phyloP scores from a whole-genome alignment of 306 rosid species.

The Fragaria iinumae region DNA sequence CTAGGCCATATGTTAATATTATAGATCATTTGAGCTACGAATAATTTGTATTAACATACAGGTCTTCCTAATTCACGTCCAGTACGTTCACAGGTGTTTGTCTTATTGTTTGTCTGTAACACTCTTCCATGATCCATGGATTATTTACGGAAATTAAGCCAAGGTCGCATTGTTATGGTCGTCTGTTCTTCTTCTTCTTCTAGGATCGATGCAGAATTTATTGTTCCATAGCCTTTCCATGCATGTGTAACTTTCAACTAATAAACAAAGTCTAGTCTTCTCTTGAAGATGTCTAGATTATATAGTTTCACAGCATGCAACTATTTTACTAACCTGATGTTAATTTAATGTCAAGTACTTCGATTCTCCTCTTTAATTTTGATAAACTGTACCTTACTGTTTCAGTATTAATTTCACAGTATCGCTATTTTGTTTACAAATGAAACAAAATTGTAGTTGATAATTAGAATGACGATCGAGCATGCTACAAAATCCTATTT shows the following conservation, averaged over 20 bases:
- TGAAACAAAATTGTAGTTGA: too few species aligned
- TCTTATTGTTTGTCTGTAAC: neutral
- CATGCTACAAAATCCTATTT: too few species aligned
- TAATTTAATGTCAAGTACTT: too few species aligned
- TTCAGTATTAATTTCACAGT: too few species aligned
- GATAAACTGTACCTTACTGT: too few species aligned
- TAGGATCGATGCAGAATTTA: neutral
- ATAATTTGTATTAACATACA: neutral
- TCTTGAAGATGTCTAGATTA: neutral
- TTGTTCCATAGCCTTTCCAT: neutral
- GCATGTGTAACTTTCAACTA: neutral
- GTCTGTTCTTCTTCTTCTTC: neutral
- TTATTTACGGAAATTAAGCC: conserved; percentile 6
- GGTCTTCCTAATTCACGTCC: neutral
- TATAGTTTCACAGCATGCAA: neutral
- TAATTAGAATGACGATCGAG: too few species aligned
- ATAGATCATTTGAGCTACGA: neutral
- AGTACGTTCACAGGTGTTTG: conserved; percentile 9
- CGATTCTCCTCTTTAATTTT: too few species aligned
- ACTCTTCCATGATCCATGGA: neutral
- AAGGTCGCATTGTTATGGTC: neutral
- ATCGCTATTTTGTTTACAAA: too few species aligned
- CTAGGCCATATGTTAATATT: conserved; percentile 1
- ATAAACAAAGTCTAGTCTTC: neutral
- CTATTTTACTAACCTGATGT: too few species aligned